Evolutionary conservation across 169 alveolate genomes (phyloP).

Genomic region (Eimeria sp.): DNA sequence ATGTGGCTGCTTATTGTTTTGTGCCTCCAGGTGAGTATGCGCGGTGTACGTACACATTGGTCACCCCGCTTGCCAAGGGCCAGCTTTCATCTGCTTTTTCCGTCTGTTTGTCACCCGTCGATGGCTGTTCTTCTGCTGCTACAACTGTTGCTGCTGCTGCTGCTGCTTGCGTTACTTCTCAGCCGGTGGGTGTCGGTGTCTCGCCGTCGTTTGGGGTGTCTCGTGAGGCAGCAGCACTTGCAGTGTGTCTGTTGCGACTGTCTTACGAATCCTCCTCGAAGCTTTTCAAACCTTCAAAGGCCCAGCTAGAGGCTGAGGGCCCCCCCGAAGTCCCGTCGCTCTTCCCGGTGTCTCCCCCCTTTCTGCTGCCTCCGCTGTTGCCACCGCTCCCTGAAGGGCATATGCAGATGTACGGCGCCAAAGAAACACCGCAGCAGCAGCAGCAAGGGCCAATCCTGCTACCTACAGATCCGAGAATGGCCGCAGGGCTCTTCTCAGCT

Average conservation of each 20-base stretch:
- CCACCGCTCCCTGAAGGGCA: slow-evolving; percentile 50
- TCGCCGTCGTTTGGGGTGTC: slow-evolving; percentile 3
- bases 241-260: slow-evolving; percentile 43
- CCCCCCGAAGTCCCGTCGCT: not conserved
- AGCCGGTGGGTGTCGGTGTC: not conserved
- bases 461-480: slow-evolving; percentile 33
- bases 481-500: slow-evolving; percentile 59
- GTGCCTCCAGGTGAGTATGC: slow-evolving; percentile 28
- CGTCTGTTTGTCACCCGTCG: not conserved
- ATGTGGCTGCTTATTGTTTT: slow-evolving; percentile 38
- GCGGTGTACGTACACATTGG: not conserved
- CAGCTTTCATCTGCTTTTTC: not conserved
- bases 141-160: not conserved
- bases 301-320: slow-evolving; percentile 11
- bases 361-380: slow-evolving; percentile 66
- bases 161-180: slow-evolving; percentile 26
- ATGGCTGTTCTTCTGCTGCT: not conserved
- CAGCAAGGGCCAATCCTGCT: slow-evolving; percentile 42
- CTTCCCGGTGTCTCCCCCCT: slow-evolving; percentile 2
- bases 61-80: not conserved
- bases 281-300: not conserved
- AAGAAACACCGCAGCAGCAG: slow-evolving; percentile 16
- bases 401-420: slow-evolving; percentile 12
- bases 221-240: slow-evolving; percentile 48
- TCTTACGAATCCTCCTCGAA: slow-evolving; percentile 1